Evolutionary conservation across 2,329 filamentous ascomycete species (phyloP), one percentile per base, ranked within the genome.

Genomic region (Colletotrichum lindemuthianum): DNA sequence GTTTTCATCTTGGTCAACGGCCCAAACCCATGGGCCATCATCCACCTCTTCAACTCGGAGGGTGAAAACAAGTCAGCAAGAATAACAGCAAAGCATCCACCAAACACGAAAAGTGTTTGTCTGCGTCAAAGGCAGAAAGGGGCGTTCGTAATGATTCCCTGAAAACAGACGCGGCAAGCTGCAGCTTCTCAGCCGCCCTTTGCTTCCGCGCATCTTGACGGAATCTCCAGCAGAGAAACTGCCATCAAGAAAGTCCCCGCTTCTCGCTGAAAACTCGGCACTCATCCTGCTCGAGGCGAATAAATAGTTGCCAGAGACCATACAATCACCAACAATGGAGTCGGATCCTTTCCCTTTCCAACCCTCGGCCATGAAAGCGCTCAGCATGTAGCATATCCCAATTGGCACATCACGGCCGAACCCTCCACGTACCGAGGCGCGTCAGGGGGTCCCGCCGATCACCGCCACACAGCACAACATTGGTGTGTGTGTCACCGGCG

Each of bases 1-100:
- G 47, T 40, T 52, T 59, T 63, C 63, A 49, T 52, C 49, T 59
- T 59, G 53, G 59, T 58, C 43, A 58, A 6, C 51, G 44, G 48
- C 55, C 59, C 60, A 43, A 49, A 34, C 32, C 52, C 43, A 49
- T 36, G n/a, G n/a, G n/a, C 24, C 36, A 4, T 44, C 34, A 13
- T 11, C n/a, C 51, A n/a, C 8, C 6, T 24, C 9, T 12, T 52
- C 15, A 24, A 24, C 24, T 24, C 47, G 32, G 12, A 32, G 37
- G 16, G 34, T 16, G 8, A 36, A n/a, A 24, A 24, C 24, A 24
- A 24, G 5, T 3, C 24, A 24, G 24, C 24, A 24, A 24, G 24
- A 24, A 24, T 24, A 2, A 24, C 24, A 24, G 4, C 24, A 24
- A 24, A 3, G 24, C 5, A 24, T 4, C 4, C 24, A 24, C 24